Evolutionary conservation across 148 eudicot species (phyloP).

Genomic region (Spergularia bocconei): DNA sequence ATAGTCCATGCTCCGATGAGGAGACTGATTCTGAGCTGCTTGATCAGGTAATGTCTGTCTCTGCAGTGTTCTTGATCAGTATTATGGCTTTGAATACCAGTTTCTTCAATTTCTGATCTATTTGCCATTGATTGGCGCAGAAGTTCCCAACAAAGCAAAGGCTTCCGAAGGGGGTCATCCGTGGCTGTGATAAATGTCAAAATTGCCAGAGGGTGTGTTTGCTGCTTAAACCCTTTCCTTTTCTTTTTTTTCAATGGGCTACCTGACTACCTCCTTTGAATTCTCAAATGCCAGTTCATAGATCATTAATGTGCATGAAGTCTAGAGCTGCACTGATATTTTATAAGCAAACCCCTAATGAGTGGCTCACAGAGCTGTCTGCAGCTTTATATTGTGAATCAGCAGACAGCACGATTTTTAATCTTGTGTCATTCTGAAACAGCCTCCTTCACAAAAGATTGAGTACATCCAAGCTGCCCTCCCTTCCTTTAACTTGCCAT

Average conservation of each 20-base stretch:
- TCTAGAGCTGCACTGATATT: not conserved
- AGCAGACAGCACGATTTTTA: no score
- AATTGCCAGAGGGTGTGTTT: conserved; percentile 83
- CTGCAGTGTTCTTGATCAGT: conserved; percentile 3
- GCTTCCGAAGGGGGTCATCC: conserved; percentile 87
- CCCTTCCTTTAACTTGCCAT: no score
- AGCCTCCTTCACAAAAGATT: no score
- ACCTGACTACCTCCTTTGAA: no score
- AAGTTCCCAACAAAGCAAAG: conserved; percentile 36
- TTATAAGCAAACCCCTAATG: not conserved
- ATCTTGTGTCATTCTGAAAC: no score
- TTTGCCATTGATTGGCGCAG: conserved; percentile 37
- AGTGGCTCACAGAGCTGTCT: no score
- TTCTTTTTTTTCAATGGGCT: not conserved
- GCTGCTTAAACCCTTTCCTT: not conserved
- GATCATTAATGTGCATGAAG: not conserved
- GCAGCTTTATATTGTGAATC: no score
- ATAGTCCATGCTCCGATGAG: conserved; percentile 52
- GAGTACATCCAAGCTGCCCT: no score
- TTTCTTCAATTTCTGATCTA: conserved; percentile 5
- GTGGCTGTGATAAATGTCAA: conserved; percentile 74
- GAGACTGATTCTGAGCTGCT: conserved; percentile 71
- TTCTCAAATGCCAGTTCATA: not conserved
- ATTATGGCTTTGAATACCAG: not conserved
- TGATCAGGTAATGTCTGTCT: conserved; percentile 29